Conservation (phyloP, 164 flowering plant genomes). For the Macadamia tetraphylla region DNA sequence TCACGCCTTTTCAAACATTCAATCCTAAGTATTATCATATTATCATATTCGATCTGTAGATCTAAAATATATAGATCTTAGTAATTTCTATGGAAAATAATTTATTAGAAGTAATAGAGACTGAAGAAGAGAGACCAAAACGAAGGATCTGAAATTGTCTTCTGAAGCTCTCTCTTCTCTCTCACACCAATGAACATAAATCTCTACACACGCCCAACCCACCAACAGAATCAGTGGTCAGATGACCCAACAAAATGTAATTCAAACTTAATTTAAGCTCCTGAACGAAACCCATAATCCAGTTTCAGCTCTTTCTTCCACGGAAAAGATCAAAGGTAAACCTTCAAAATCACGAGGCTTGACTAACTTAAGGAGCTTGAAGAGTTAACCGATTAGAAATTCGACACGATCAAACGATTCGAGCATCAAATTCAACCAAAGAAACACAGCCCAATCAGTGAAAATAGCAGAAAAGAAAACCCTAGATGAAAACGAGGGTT, state of each 20-base stretch:
- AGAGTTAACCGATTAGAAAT: not conserved
- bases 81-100: too few species aligned
- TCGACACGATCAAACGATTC: not conserved
- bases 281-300: not conserved
- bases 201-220: not conserved
- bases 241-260: not conserved
- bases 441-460: too few species aligned
- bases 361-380: not conserved
- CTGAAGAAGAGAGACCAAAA: too few species aligned
- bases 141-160: too few species aligned
- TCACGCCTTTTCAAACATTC: conserved; percentile 24
- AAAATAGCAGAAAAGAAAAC: too few species aligned
- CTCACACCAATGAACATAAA: not conserved
- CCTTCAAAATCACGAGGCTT: conserved; percentile 4
- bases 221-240: conserved; percentile 2
- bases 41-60: not conserved
- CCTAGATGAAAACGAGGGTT: not conserved
- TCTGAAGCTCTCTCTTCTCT: too few species aligned
- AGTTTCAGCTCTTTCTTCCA: conserved; percentile 4
- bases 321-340: conserved; percentile 2
- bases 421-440: too few species aligned
- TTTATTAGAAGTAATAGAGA: too few species aligned
- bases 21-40: not conserved
- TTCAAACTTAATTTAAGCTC: conserved; percentile 1
- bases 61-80: not conserved